Evolutionary conservation across 1,139 yeast genomes (phyloP).

Genomic region (Blastobotrys proliferans): DNA sequence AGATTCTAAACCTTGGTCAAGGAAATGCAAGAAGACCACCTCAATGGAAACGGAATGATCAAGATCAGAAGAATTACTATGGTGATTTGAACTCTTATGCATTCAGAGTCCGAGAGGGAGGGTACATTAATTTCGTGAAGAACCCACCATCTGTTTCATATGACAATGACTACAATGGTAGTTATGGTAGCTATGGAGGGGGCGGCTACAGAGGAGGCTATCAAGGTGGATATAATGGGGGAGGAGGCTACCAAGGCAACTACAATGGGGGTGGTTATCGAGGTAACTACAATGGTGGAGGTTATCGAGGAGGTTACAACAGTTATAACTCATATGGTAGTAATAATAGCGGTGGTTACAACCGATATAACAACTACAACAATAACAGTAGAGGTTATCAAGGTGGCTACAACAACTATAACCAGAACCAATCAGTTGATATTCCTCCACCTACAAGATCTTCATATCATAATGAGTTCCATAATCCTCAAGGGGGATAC

Average conservation of each 20-base stretch:
- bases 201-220: conserved; percentile 24
- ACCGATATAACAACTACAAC: conserved; percentile 1
- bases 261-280: conserved; percentile 17
- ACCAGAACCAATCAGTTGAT: conserved; percentile 1
- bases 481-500: conserved; percentile 7
- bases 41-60: conserved; percentile 9
- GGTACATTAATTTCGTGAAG: conserved; percentile 23
- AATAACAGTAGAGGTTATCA: conserved; percentile 2
- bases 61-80: conserved; percentile 23
- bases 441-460: conserved; percentile 5
- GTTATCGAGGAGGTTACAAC: conserved; percentile 11
- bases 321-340: too few relatives aligned
- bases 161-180: conserved; percentile 17
- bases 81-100: conserved; percentile 19
- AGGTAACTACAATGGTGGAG: conserved; percentile 8
- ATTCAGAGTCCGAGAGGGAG: conserved; percentile 22
- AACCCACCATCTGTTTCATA: conserved; percentile 12
- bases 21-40: conserved; percentile 17
- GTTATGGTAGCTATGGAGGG: conserved; percentile 21
- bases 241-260: conserved; percentile 20
- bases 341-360: conserved; percentile 13
- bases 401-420: conserved; percentile 13
- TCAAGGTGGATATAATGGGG: conserved; percentile 7
- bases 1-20: conserved; percentile 37
- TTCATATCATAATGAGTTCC: conserved; percentile 4